Conservation (phyloP, 2,329 filamentous ascomycete genomes). For the Chaetomium olivaceum region DNA sequence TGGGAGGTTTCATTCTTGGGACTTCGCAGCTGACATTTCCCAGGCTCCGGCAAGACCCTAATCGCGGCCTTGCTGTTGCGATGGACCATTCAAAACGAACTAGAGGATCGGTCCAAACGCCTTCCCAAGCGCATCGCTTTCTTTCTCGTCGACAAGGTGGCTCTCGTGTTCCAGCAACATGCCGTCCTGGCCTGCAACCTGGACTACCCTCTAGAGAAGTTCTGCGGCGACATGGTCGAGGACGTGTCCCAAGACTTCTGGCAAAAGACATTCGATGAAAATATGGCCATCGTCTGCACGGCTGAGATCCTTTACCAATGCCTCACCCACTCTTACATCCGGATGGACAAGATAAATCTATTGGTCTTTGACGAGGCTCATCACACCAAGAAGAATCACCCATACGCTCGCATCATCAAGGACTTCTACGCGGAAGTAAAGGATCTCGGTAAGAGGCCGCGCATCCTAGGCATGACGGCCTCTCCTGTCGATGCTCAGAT, state of each 20-base stretch:
- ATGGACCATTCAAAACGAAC: conserved; percentile 73
- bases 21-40: conserved; percentile 16
- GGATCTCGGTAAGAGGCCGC: conserved; percentile 57
- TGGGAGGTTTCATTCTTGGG: not conserved
- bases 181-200: conserved; percentile 80
- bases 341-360: conserved; percentile 81
- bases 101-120: conserved; percentile 66
- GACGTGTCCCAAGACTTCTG: conserved; percentile 49
- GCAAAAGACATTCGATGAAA: conserved; percentile 55
- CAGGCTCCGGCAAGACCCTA: conserved; percentile 91
- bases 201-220: conserved; percentile 69
- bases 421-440: conserved; percentile 69
- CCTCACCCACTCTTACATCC: conserved; percentile 75
- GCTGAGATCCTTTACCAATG: conserved; percentile 82
- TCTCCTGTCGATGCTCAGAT: conserved; percentile 85
- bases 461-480: conserved; percentile 94
- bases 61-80: conserved; percentile 85
- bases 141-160: conserved; percentile 88
- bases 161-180: conserved; percentile 86
- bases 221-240: conserved; percentile 70
- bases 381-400: conserved; percentile 90
- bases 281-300: conserved; percentile 89
- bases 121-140: conserved; percentile 69
- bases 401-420: conserved; percentile 86
- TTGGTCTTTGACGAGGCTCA: conserved; percentile 96